phyloP scores from a whole-genome alignment of 139 green algal genomes.

The Edaphochlamys debaryana region DNA sequence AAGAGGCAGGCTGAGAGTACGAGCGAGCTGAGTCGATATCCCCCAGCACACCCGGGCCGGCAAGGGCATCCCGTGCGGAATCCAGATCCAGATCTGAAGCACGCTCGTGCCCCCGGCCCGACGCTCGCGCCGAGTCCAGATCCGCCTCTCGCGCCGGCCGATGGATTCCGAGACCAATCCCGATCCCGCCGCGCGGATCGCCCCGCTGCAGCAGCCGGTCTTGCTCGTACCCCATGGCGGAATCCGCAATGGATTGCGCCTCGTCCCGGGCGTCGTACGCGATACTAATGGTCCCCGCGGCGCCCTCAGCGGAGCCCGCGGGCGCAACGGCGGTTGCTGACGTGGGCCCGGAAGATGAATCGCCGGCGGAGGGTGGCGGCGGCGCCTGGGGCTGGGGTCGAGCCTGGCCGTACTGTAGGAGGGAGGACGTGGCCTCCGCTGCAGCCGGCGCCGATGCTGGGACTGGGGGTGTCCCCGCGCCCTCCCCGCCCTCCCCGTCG shows the following conservation, averaged over 20 bases:
- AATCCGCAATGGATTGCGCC: slow-evolving; percentile 39
- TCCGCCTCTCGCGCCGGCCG: not conserved
- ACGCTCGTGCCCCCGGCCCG: not conserved
- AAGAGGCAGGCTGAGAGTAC: slow-evolving; percentile 2
- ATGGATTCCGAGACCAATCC: not conserved
- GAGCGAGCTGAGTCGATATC: slow-evolving; percentile 41
- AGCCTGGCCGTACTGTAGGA: not conserved
- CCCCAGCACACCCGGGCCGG: not conserved
- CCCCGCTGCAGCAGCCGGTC: not conserved
- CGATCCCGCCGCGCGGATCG: not conserved
- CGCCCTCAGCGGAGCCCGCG: too few relatives aligned
- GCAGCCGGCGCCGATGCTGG: too few relatives aligned
- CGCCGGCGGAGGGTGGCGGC: slow-evolving; percentile 13
- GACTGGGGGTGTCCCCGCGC: too few relatives aligned
- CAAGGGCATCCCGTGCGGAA: not conserved
- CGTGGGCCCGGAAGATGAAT: too few relatives aligned
- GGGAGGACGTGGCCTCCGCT: too few relatives aligned
- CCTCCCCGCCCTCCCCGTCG: too few relatives aligned
- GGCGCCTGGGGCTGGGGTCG: too few relatives aligned
- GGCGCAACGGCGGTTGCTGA: too few relatives aligned
- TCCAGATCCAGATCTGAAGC: slow-evolving; percentile 16
- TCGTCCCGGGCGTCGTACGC: too few relatives aligned
- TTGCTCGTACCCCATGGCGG: slow-evolving; percentile 41
- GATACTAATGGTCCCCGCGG: too few relatives aligned
- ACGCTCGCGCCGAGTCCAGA: slow-evolving; percentile 22